Conservation (phyloP, 208 protist genomes). For the Trichomonas tenax region DNA sequence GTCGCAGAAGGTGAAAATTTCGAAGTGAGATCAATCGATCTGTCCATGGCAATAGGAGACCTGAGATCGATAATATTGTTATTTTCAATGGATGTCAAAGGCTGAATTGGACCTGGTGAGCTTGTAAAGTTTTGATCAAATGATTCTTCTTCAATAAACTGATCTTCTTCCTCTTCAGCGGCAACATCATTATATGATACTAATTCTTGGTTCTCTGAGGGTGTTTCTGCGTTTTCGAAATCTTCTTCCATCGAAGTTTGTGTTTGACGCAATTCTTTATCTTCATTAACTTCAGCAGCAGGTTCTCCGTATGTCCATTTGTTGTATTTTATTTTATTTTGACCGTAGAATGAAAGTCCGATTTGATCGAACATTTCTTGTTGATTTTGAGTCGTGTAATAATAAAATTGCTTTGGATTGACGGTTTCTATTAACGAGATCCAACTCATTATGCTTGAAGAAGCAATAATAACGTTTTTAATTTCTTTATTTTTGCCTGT, state of each 20-base stretch:
- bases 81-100: neutral
- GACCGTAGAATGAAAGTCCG: neutral
- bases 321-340: neutral
- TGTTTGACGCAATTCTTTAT: neutral
- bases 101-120: neutral
- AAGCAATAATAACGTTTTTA: neutral
- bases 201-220: neutral
- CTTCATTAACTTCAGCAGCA: neutral
- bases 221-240: neutral
- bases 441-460: neutral
- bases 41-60: neutral
- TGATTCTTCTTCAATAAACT: neutral
- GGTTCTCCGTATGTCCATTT: neutral
- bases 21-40: neutral
- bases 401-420: neutral
- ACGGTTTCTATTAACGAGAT: neutral
- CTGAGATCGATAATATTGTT: neutral
- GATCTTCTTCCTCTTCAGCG: neutral
- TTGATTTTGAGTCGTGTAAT: neutral
- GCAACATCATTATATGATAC: neutral
- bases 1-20: neutral
- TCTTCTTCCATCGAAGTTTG: neutral
- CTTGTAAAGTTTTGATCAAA: neutral
- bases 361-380: neutral
- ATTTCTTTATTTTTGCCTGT: too few species aligned